phyloP scores from a whole-genome alignment of 192 early-diverging fungal genomes.

The Coemansia sp. region DNA sequence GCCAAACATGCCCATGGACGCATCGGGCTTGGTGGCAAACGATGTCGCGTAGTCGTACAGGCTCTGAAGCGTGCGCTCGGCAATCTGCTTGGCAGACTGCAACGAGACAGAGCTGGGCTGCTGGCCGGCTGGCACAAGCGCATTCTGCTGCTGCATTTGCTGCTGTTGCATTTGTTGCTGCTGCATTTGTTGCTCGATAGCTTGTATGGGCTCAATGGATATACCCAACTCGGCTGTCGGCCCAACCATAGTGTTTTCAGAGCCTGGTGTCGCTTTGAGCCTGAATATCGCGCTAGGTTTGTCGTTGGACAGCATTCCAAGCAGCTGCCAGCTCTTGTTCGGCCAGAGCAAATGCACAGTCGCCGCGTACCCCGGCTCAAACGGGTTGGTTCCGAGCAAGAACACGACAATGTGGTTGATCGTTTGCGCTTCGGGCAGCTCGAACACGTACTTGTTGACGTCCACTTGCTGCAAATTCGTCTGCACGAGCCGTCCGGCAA shows the following conservation, averaged over 20 bases:
- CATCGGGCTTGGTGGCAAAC: slow-evolving; percentile 56
- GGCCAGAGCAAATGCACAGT: slow-evolving; percentile 94
- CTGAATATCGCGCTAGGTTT: slow-evolving; percentile 82
- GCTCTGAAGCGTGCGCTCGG: slow-evolving; percentile 61
- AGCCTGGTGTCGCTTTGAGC: slow-evolving; percentile 38
- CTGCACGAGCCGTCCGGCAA: slow-evolving; percentile 86
- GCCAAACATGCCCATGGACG: slow-evolving; percentile 51
- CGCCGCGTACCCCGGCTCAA: slow-evolving; percentile 86
- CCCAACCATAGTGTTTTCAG: slow-evolving; percentile 11
- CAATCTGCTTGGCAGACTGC: slow-evolving; percentile 57
- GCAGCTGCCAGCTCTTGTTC: slow-evolving; percentile 71
- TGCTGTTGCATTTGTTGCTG: slow-evolving; percentile 27
- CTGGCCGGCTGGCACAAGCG: slow-evolving; percentile 25
- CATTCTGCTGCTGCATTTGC: slow-evolving; percentile 23
- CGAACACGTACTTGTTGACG: slow-evolving; percentile 86
- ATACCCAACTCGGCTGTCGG: slow-evolving; percentile 78
- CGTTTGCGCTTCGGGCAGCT: slow-evolving; percentile 74
- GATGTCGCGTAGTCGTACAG: slow-evolving; percentile 77
- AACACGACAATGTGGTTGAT: slow-evolving; percentile 98
- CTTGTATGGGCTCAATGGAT: slow-evolving; percentile 82
- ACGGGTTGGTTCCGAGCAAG: slow-evolving; percentile 77
- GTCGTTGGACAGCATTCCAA: slow-evolving; percentile 77
- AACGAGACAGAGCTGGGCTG: slow-evolving; percentile 14
- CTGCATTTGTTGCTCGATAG: slow-evolving; percentile 60
- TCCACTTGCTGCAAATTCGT: slow-evolving; percentile 89